Evolutionary conservation across 257 asterid species (phyloP), one percentile per base, ranked within the genome.

Genomic region (Perilla frutescens): DNA sequence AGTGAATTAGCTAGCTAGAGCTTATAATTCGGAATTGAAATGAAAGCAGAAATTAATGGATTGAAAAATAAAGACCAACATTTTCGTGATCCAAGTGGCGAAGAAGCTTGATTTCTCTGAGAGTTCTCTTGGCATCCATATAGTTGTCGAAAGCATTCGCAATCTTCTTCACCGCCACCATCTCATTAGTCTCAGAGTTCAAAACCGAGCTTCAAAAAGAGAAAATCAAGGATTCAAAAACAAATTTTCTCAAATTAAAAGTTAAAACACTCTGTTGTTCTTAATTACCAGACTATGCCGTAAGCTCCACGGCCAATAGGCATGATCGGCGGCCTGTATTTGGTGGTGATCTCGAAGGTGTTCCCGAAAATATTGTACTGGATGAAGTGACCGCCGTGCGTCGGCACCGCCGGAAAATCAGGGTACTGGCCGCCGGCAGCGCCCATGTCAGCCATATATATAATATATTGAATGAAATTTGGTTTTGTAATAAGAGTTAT

Each of bases 251-350:
- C 15, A 1, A 9, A 43, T 41, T 32, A 36, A 44, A 1, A 7
- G 1, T 43, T 8, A 0, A 6, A 0, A 8, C 0, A 11, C 6
- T 2, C 20, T 20, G 12, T 0, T 5, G 4, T 8, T 6, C 62
- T 67, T 78, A 20, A 20, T 20, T 20, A 95, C 99, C 99, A 95
- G 68, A 95, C 98, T 47, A 95, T 89, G 72, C 99, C 99, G 62
- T 95, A 95, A 49, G 99, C 99, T 12, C 99, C 99, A 48, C 99
- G 98, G 53, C 96, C 99, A 68, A 95, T 86, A 32, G 99, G 97
- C 90, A 88, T 87, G 75, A 95, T 87, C 62, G 99, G 99, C 60
- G 96, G 85, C 0, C 92, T 81, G 68, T 95, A 95, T 84, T 92
- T 95, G 53, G 65, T 62, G 14, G 96, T 90, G 74, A 95, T 79